Conservation (phyloP, 345 rosid species). For the Garcia nutans region DNA sequence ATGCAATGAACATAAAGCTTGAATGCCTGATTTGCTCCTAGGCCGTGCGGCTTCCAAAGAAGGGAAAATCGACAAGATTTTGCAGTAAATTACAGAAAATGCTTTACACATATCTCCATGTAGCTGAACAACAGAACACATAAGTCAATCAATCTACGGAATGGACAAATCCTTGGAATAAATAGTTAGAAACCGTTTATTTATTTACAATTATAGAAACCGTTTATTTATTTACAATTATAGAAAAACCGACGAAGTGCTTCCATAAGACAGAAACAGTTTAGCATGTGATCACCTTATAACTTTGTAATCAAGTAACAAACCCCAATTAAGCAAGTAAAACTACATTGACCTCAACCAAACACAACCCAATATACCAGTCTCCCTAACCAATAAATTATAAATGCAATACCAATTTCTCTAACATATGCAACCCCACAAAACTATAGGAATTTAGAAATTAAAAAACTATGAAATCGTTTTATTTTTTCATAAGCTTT, state of each 20-base stretch:
- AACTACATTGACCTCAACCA: neutral
- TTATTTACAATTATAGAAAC: neutral
- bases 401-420: neutral
- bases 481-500: neutral
- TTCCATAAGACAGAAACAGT: constrained; percentile 2
- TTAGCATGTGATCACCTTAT: neutral
- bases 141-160: constrained; percentile 12
- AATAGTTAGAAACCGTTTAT: neutral
- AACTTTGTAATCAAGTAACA: neutral
- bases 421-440: neutral
- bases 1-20: constrained; percentile 88
- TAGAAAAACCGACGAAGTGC: neutral
- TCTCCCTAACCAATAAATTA: neutral
- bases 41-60: constrained; percentile 96
- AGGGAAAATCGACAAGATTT: constrained; percentile 73
- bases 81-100: constrained; percentile 67
- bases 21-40: constrained; percentile 95
- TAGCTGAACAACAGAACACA: constrained; percentile 43
- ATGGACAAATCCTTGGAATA: neutral
- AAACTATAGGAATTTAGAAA: neutral
- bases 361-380: constrained; percentile 3
- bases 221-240: neutral
- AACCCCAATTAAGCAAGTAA: neutral
- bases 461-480: neutral
- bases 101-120: constrained; percentile 91